These are phyloP conservation scores for Chrysosporium keratinophilum DNA, from an alignment of 2,329 filamentous ascomycete genomes.

Conservation along the genomic window DNA sequence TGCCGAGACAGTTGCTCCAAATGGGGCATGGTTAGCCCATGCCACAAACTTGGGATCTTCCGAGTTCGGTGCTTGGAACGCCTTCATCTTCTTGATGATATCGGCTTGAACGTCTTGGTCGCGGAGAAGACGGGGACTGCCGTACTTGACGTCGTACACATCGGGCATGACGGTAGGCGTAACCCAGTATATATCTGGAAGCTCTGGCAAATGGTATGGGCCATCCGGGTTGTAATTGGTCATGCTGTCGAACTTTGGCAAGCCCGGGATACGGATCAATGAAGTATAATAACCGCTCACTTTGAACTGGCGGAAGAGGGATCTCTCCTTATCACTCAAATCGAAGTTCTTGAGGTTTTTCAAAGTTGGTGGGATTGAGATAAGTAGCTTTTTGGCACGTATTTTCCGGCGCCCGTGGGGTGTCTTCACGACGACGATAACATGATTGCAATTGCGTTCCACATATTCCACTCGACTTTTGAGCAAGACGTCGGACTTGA, in stretches of 20 bases:
- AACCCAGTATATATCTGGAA: constrained; percentile 23
- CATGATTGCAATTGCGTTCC: neutral
- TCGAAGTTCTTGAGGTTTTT: constrained; percentile 29
- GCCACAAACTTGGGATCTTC: constrained; percentile 19
- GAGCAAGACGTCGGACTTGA: constrained; percentile 17
- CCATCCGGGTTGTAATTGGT: constrained; percentile 20
- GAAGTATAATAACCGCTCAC: constrained; percentile 27
- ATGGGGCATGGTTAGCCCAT: constrained; percentile 28
- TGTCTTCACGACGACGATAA: constrained; percentile 25
- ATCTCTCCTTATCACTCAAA: constrained; percentile 24
- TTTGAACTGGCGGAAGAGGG: constrained; percentile 30
- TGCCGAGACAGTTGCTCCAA: constrained; percentile 24
- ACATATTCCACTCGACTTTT: constrained; percentile 14
- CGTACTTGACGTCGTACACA: constrained; percentile 6
- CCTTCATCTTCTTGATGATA: constrained; percentile 20
- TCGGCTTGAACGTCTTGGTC: constrained; percentile 21
- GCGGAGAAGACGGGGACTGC: constrained; percentile 12
- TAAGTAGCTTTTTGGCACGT: constrained; percentile 32
- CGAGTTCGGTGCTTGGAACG: constrained; percentile 4
- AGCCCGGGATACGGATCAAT: constrained; percentile 28
- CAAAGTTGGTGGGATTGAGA: constrained; percentile 33
- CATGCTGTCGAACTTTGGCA: constrained; percentile 18
- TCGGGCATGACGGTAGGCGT: constrained; percentile 13
- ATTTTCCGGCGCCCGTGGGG: constrained; percentile 25
- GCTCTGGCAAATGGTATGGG: constrained; percentile 21